These are phyloP conservation scores for Ganoderma leucocontextum DNA, from an alignment of 1,284 basidiomycete genomes.

Conservation along the genomic window DNA sequence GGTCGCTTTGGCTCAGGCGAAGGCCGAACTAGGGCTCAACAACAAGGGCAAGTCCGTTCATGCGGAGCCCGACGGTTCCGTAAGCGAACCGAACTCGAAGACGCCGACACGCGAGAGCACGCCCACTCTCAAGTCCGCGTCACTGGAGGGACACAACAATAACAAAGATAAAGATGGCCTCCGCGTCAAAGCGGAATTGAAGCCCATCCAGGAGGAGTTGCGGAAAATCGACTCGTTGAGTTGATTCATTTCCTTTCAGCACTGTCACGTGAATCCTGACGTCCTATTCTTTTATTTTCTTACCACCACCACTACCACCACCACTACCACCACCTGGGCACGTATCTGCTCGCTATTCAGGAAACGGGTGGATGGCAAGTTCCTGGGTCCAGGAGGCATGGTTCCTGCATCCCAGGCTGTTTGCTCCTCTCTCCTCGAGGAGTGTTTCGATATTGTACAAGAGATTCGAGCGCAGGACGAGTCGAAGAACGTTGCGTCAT, in stretches of 20 bases:
- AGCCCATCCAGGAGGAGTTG: conserved; percentile 91
- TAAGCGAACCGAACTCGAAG: conserved; percentile 35
- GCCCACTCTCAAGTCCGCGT: conserved; percentile 51
- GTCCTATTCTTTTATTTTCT: neutral
- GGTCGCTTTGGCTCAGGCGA: conserved; percentile 31
- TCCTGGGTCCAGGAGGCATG: conserved; percentile 91
- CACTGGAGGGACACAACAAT: conserved; percentile 61
- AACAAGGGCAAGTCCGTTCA: conserved; percentile 21
- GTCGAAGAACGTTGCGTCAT: conserved; percentile 87
- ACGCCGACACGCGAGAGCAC: conserved; percentile 43
- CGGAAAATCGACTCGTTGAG: conserved; percentile 95
- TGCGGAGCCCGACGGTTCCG: conserved; percentile 25
- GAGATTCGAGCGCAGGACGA: conserved; percentile 96
- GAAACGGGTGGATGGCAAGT: conserved; percentile 96
- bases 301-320: neutral
- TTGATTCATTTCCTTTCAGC: conserved; percentile 46
- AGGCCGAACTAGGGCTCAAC: conserved; percentile 20
- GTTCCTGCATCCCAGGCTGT: conserved; percentile 92
- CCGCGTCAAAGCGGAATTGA: conserved; percentile 84
- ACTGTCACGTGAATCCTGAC: neutral
- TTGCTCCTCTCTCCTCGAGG: conserved; percentile 92
- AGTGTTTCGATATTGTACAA: conserved; percentile 96
- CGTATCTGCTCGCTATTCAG: conserved; percentile 45
- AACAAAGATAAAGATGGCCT: conserved; percentile 74
- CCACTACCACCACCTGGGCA: neutral